phyloP scores from a whole-genome alignment of 192 early-diverging fungal species.

The Coemansia sp. region DNA sequence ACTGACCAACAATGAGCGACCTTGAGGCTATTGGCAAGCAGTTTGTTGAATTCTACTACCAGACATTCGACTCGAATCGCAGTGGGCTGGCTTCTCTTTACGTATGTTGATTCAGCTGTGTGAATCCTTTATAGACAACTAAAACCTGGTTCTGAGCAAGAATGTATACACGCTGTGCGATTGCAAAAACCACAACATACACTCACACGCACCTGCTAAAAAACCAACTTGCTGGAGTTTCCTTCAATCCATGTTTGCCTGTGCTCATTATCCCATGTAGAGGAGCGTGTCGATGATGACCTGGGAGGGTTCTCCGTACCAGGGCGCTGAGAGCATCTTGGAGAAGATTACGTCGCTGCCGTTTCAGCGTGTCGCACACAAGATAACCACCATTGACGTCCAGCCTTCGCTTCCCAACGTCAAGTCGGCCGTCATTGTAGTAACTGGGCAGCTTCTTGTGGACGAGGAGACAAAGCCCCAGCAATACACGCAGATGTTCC shows the following conservation, averaged over 20 bases:
- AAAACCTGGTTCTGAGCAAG: neutral
- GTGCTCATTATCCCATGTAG: conserved; percentile 45
- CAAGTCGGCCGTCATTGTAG: conserved; percentile 71
- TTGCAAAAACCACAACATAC: too few relatives aligned
- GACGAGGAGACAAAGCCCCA: conserved; percentile 82
- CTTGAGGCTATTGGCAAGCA: conserved; percentile 59
- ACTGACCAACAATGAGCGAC: conserved; percentile 12
- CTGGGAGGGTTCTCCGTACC: conserved; percentile 74
- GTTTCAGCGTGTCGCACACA: conserved; percentile 73
- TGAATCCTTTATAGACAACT: neutral
- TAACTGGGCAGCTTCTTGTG: conserved; percentile 87
- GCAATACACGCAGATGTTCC: conserved; percentile 85
- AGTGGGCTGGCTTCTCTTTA: conserved; percentile 68
- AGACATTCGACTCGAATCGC: conserved; percentile 78
- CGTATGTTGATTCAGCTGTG: conserved; percentile 57
- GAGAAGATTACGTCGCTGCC: conserved; percentile 78
- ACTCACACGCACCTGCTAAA: neutral
- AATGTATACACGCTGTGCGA: too few relatives aligned
- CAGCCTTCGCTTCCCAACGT: conserved; percentile 68
- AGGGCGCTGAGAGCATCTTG: conserved; percentile 65
- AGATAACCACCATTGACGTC: conserved; percentile 74
- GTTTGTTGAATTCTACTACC: conserved; percentile 88
- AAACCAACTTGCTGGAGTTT: neutral
- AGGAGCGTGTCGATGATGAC: conserved; percentile 78
- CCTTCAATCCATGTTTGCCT: neutral